These are phyloP conservation scores for Microthlaspi erraticum DNA, from an alignment of 345 rosid genomes.

Conservation along the genomic window DNA sequence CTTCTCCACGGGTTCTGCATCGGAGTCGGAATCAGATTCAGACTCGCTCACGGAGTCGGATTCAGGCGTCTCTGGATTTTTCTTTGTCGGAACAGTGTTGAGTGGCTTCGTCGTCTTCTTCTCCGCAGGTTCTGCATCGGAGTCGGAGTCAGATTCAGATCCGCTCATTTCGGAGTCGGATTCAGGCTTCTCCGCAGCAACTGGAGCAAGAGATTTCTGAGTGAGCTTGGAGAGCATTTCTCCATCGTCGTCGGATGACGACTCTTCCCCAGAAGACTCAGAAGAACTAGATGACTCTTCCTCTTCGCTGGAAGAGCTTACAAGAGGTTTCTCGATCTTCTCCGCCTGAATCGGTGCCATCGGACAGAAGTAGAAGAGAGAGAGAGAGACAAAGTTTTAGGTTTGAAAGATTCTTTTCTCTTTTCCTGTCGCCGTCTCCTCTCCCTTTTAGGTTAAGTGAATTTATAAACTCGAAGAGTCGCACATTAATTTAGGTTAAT, in stretches of 20 bases:
- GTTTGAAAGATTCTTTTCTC: neutral
- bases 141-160: too few species aligned
- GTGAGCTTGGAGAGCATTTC: neutral
- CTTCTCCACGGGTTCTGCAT: constrained; percentile 25
- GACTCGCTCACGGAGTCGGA: constrained; percentile 37
- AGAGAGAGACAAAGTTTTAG: constrained; percentile 16
- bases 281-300: constrained; percentile 42
- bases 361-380: neutral
- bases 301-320: constrained; percentile 40
- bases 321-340: constrained; percentile 26
- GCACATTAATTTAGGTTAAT: too few species aligned
- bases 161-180: constrained; percentile 37
- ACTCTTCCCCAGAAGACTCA: constrained; percentile 24
- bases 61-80: constrained; percentile 43
- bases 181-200: constrained; percentile 18
- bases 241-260: constrained; percentile 12
- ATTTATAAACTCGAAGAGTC: too few species aligned
- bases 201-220: neutral
- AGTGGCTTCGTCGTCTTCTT: constrained; percentile 7
- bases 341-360: constrained; percentile 44
- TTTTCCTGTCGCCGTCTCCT: constrained; percentile 33
- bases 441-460: constrained; percentile 19
- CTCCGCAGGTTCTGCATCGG: too few species aligned
- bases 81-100: constrained; percentile 41
- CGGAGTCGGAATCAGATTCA: constrained; percentile 41